A percentile compares a stretch with the other conserved stretches of the same genome.
phyloP scores from a whole-genome alignment of 1,284 basidiomycete species.

The Rhodotorula sp. region DNA sequence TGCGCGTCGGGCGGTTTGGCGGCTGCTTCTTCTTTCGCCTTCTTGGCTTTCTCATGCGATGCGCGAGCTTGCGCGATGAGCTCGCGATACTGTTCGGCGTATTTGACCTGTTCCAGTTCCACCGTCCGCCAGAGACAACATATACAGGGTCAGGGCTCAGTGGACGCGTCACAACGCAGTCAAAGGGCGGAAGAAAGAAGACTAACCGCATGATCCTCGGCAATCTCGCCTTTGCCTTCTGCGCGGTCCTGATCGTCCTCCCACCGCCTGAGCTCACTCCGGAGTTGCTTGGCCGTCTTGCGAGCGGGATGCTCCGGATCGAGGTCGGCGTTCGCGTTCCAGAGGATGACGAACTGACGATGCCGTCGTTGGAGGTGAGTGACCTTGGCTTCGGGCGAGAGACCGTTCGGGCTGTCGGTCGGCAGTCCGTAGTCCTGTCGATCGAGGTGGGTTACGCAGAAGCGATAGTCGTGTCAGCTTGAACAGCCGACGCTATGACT shows the following conservation, averaged over 20 bases:
- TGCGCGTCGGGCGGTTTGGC: too few species aligned
- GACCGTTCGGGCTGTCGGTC: background rate
- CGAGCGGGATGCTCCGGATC: conserved; percentile 4
- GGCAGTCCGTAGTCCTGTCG: conserved; percentile 12
- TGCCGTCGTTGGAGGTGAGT: conserved; percentile 12
- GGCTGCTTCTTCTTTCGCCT: background rate
- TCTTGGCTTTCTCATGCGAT: background rate
- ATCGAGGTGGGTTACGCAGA: background rate
- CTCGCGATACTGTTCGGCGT: conserved; percentile 8
- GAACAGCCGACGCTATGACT: background rate
- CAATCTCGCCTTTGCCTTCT: background rate
- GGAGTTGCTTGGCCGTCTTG: conserved; percentile 11
- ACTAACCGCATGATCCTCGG: conserved; percentile 2
- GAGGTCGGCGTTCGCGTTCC: conserved; percentile 38
- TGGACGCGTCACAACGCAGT: background rate
- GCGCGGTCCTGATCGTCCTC: conserved; percentile 15
- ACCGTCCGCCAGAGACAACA: background rate
- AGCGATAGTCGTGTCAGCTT: background rate
- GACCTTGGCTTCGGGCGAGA: conserved; percentile 8
- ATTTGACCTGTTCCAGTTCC: background rate
- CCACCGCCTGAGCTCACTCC: conserved; percentile 26
- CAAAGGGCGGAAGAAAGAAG: background rate
- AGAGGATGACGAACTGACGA: conserved; percentile 22
- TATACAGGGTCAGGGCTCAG: background rate
- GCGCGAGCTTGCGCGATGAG: conserved; percentile 11